Conservation (phyloP, 2,329 filamentous ascomycete genomes). For the Chaetoscypha palmicola region DNA sequence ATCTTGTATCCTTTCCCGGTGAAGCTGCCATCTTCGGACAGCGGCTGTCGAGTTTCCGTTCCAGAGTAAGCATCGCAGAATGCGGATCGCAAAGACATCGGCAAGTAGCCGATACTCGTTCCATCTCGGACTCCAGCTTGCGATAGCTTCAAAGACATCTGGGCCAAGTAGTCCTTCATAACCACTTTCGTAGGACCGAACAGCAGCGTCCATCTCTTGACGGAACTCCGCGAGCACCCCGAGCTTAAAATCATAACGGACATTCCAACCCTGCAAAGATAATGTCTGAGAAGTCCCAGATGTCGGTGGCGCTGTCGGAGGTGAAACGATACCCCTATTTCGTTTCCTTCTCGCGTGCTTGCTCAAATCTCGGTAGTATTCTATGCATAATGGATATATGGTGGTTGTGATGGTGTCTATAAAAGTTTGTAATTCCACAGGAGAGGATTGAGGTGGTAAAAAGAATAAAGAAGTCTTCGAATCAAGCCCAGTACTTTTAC, state of each 20-base stretch:
- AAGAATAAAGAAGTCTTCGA: slow-evolving; percentile 76
- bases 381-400: slow-evolving; percentile 67
- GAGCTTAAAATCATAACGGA: slow-evolving; percentile 91
- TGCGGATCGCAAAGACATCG: slow-evolving; percentile 73
- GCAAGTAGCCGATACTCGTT: slow-evolving; percentile 86
- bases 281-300: slow-evolving; percentile 78
- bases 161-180: slow-evolving; percentile 76
- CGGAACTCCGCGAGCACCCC: slow-evolving; percentile 88
- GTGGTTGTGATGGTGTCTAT: slow-evolving; percentile 65
- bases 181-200: slow-evolving; percentile 78
- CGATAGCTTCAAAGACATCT: slow-evolving; percentile 81
- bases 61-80: slow-evolving; percentile 77
- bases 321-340: slow-evolving; percentile 67
- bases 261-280: slow-evolving; percentile 82
- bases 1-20: slow-evolving; percentile 66
- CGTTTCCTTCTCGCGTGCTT: slow-evolving; percentile 87
- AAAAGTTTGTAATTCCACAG: slow-evolving; percentile 65
- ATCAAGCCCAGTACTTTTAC: slow-evolving; percentile 72
- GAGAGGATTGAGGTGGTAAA: slow-evolving; percentile 65
- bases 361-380: slow-evolving; percentile 92
- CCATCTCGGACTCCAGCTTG: slow-evolving; percentile 84
- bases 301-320: slow-evolving; percentile 76
- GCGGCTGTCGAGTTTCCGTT: slow-evolving; percentile 71
- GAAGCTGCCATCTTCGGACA: slow-evolving; percentile 71
- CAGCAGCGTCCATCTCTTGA: slow-evolving; percentile 82